Evolutionary conservation across 2,329 filamentous ascomycete species (phyloP), one percentile per base, ranked within the genome.

Genomic region (Aspergillus sojae): DNA sequence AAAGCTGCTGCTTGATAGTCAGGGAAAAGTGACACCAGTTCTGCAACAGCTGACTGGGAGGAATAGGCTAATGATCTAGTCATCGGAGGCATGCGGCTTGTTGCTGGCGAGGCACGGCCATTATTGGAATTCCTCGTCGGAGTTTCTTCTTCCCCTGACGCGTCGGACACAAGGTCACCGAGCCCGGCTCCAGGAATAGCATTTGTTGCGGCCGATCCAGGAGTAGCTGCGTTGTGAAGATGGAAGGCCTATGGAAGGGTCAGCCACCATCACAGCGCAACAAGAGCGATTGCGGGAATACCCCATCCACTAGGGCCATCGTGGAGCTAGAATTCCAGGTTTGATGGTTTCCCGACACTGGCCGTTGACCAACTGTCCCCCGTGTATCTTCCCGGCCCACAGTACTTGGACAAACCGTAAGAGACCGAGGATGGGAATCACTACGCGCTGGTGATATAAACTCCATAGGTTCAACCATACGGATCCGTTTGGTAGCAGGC

Each of bases 281-380:
- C 11, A 14, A 12, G 7, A 23, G 1, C 14, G 1, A 19, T 5
- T 11, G 19, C 5, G 16, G 3, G 19, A 62, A 39, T 59, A 71
- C 70, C 11, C 67, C 68, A 41, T 64, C 57, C 6, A 71, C 62
- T 16, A 71, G 28, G 3, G 70, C 65, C 57, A 71, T 67, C 7
- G 67, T 71, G 1, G 69, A 71, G 54, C 70, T 71, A 7, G 69
- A 70, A 14, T 60, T 57, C 68, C 65, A 68, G 3, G 41, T 41
- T 21, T 50, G 46, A 50, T 19, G 46, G 26, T 30, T 50, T 0
- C 7, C 14, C 14, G 46, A 30, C 2, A 26, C 26, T 62, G 64
- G 7, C 34, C 12, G n/a, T 30, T 34, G 43, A 21, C 19, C 10
- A 19, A 30, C 7, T 11, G 12, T 12, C 32, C 3, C 16, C 16